Evolutionary conservation across 1,139 yeast species (phyloP).

Genomic region (Pichia sp.): DNA sequence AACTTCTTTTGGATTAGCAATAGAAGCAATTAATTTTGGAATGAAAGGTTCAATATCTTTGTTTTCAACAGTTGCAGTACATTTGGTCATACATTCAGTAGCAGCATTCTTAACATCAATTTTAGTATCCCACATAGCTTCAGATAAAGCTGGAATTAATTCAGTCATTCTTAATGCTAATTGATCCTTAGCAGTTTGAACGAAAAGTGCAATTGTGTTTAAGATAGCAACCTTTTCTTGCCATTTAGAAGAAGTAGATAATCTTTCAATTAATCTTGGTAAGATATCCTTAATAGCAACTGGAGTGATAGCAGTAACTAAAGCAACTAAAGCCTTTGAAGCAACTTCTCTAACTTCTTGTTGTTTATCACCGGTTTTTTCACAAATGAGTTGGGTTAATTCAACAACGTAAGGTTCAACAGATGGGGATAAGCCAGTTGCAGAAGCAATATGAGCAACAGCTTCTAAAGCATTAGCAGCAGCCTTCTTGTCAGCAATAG

Average conservation of each 20-base stretch:
- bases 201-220: constrained; percentile 77
- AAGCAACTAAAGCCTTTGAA: constrained; percentile 63
- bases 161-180: constrained; percentile 99
- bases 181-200: constrained; percentile 92
- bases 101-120: constrained; percentile 96
- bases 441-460: constrained; percentile 75
- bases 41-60: constrained; percentile 99
- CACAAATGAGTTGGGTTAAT: constrained; percentile 62
- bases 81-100: constrained; percentile 88
- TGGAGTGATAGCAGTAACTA: constrained; percentile 83
- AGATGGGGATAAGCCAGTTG: constrained; percentile 75
- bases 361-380: constrained; percentile 88
- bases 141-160: constrained; percentile 95
- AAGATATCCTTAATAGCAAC: constrained; percentile 85
- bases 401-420: constrained; percentile 92
- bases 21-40: constrained; percentile 95
- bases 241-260: constrained; percentile 85
- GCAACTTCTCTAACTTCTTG: constrained; percentile 68
- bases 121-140: constrained; percentile 99
- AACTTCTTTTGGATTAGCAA: constrained; percentile 92
- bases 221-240: constrained; percentile 93
- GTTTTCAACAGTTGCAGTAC: constrained; percentile 97
- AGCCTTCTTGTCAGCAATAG: constrained; percentile 75
- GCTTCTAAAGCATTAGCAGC: constrained; percentile 77
- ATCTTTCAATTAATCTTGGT: constrained; percentile 69